Percentiles rank a stretch among this genome's conserved stretches.
Evolutionary conservation across 805 yeast genomes (phyloP).

Genomic region (Candida yuanshanica): DNA sequence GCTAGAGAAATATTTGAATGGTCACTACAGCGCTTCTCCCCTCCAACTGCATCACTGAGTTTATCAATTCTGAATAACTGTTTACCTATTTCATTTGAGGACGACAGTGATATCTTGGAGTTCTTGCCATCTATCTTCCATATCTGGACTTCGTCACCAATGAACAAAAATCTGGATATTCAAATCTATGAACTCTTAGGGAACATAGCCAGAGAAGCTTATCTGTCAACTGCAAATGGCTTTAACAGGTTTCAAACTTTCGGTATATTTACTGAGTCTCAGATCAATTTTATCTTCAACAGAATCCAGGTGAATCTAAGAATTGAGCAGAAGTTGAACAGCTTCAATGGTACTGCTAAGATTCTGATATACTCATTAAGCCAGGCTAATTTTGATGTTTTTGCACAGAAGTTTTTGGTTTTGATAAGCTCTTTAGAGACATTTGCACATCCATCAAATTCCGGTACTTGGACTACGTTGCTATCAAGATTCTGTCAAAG

Average conservation of each 20-base stretch:
- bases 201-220: conserved; percentile 45
- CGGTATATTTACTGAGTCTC: conserved; percentile 62
- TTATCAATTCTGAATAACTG: conserved; percentile 47
- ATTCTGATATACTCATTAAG: conserved; percentile 59
- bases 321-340: conserved; percentile 28
- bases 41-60: conserved; percentile 45
- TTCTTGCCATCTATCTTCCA: conserved; percentile 65
- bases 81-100: conserved; percentile 39
- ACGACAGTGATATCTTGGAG: conserved; percentile 39
- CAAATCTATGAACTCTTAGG: conserved; percentile 64
- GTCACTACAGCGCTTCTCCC: conserved; percentile 46
- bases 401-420: conserved; percentile 46
- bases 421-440: conserved; percentile 69
- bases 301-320: conserved; percentile 39
- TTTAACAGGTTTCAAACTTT: conserved; percentile 29
- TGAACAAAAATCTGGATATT: conserved; percentile 49
- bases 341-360: conserved; percentile 37
- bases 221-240: conserved; percentile 23
- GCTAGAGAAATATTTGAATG: conserved; percentile 46
- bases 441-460: conserved; percentile 86
- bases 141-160: conserved; percentile 57
- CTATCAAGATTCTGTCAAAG: conserved; percentile 62
- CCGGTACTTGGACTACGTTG: conserved; percentile 80
- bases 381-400: conserved; percentile 39
- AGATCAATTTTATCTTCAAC: conserved; percentile 55